Percentiles rank a stretch among this genome's conserved stretches.
Evolutionary conservation across 495 filamentous ascomycete genomes (phyloP).

Genomic region (Penicillium tannophilum): DNA sequence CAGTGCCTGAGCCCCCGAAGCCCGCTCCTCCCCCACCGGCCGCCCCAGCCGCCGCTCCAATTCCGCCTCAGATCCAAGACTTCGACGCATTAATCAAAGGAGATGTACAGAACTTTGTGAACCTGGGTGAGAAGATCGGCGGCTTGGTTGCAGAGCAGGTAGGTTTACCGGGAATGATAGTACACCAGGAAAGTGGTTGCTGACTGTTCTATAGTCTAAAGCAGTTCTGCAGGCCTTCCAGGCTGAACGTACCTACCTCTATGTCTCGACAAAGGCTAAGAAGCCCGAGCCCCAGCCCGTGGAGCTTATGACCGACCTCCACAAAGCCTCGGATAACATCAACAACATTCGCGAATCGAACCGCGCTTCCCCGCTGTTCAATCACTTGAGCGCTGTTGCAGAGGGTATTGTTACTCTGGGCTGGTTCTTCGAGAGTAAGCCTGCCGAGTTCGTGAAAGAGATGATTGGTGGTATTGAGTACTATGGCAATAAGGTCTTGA

Average conservation of each 20-base stretch:
- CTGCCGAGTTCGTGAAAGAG: slow-evolving; percentile 78
- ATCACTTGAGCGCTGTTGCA: slow-evolving; percentile 81
- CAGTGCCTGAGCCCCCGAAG: slow-evolving; percentile 39
- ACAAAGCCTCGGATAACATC: slow-evolving; percentile 73
- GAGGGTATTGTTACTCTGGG: slow-evolving; percentile 83
- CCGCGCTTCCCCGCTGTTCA: slow-evolving; percentile 66
- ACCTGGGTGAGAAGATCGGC: slow-evolving; percentile 75
- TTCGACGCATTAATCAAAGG: slow-evolving; percentile 79
- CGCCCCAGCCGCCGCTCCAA: slow-evolving; percentile 53
- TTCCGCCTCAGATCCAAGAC: slow-evolving; percentile 79
- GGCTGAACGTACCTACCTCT: slow-evolving; percentile 82
- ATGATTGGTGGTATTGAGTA: slow-evolving; percentile 78
- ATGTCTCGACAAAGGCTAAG: slow-evolving; percentile 86
- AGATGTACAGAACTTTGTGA: slow-evolving; percentile 76
- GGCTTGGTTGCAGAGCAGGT: slow-evolving; percentile 82
- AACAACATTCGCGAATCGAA: slow-evolving; percentile 78
- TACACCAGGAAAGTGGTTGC: neutral
- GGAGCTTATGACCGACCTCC: slow-evolving; percentile 79
- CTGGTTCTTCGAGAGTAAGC: slow-evolving; percentile 84
- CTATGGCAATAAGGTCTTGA: slow-evolving; percentile 88
- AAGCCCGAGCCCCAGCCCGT: slow-evolving; percentile 76
- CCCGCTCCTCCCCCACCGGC: slow-evolving; percentile 47
- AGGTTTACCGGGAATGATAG: slow-evolving; percentile 12
- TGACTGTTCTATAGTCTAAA: slow-evolving; percentile 49
- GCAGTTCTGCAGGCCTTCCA: slow-evolving; percentile 69